Evolutionary conservation across 805 yeast species (phyloP).

Genomic region (Spathaspora sp.): DNA sequence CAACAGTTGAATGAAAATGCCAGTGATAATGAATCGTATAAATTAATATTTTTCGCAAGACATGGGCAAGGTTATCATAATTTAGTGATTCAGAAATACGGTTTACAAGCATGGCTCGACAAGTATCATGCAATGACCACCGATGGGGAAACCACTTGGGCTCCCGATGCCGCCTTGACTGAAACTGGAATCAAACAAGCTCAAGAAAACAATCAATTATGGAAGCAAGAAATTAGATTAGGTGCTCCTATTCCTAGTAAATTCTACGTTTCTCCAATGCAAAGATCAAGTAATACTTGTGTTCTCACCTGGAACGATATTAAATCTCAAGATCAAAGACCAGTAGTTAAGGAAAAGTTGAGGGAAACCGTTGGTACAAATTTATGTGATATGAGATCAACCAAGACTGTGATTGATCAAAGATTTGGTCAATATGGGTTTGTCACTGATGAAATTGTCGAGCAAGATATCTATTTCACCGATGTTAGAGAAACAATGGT

Average conservation of each 20-base stretch:
- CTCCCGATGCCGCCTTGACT: constrained; percentile 60
- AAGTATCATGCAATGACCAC: constrained; percentile 52
- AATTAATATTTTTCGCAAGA: constrained; percentile 53
- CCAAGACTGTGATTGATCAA: constrained; percentile 31
- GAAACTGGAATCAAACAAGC: constrained; percentile 56
- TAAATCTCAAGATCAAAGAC: constrained; percentile 18
- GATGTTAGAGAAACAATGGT: constrained; percentile 41
- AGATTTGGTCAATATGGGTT: constrained; percentile 37
- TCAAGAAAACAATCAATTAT: constrained; percentile 38
- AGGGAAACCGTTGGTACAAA: constrained; percentile 63
- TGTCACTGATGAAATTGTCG: constrained; percentile 39
- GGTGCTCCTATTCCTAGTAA: constrained; percentile 55
- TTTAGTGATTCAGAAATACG: constrained; percentile 50
- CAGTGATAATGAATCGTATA: constrained; percentile 37
- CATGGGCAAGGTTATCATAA: constrained; percentile 75
- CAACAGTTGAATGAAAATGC: constrained; percentile 32
- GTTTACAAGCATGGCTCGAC: constrained; percentile 52
- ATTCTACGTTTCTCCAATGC: constrained; percentile 61
- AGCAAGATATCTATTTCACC: constrained; percentile 44
- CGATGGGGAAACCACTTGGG: constrained; percentile 54
- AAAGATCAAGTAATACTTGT: constrained; percentile 58
- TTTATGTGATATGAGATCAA: constrained; percentile 56
- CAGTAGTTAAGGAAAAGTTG: constrained; percentile 39
- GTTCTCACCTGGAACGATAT: constrained; percentile 48
- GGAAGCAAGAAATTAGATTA: constrained; percentile 39